Conservation (phyloP, 2,329 filamentous ascomycete species). For the Chaetomium sp. region DNA sequence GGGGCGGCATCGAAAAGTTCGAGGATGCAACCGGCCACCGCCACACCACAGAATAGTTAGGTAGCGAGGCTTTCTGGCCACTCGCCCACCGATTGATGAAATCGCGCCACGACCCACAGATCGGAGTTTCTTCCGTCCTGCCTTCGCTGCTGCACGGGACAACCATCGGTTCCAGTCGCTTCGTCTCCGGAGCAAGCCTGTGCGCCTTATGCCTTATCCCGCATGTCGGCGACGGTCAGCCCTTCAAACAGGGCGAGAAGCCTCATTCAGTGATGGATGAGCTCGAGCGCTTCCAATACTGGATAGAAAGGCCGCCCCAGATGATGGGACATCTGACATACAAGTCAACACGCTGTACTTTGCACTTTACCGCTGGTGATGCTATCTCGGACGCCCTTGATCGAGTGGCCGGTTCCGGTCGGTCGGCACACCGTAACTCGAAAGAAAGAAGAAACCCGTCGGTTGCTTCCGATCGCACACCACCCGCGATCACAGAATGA, state of each 20-base stretch:
- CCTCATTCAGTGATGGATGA: neutral
- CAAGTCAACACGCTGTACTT: neutral
- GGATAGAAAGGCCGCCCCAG: neutral
- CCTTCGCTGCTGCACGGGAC: neutral
- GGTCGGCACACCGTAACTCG: neutral
- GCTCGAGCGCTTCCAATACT: neutral
- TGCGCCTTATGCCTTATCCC: neutral
- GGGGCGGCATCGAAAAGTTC: neutral
- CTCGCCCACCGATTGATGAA: neutral
- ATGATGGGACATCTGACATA: neutral
- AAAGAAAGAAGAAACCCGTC: neutral
- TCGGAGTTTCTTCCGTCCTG: constrained; percentile 10
- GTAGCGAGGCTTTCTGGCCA: neutral
- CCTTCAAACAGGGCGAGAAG: neutral
- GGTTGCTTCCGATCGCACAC: neutral
- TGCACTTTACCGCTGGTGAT: too few relatives aligned
- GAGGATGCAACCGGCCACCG: neutral
- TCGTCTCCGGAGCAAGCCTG: neutral
- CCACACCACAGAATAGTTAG: neutral
- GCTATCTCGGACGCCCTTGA: neutral
- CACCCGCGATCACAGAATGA: neutral
- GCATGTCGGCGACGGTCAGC: neutral
- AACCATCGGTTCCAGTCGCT: too few relatives aligned
- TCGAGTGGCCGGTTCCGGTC: neutral
- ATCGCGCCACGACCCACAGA: neutral